Evolutionary conservation across 1,284 basidiomycete species (phyloP).

Genomic region (Irpex sp.): DNA sequence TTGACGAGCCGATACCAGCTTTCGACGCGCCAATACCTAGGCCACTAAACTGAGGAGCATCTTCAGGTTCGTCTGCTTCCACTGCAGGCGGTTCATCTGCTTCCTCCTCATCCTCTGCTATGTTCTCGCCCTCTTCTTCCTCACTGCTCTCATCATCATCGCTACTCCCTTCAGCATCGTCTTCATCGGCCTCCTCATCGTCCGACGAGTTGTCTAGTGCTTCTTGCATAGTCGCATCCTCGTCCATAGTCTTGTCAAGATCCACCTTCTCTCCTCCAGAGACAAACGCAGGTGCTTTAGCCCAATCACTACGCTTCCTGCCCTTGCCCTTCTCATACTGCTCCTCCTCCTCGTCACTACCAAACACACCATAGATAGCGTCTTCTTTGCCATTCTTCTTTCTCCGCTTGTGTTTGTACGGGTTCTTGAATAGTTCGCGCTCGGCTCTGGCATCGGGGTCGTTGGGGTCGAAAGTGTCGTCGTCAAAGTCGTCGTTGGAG

Average conservation of each 20-base stretch:
- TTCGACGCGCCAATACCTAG: constrained; percentile 17
- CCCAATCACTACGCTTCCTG: constrained; percentile 53
- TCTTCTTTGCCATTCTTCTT: constrained; percentile 67
- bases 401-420: constrained; percentile 64
- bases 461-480: constrained; percentile 36
- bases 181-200: constrained; percentile 22
- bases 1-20: constrained; percentile 29
- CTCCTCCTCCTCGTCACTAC: constrained; percentile 60
- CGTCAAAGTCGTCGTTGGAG: constrained; percentile 48
- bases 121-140: constrained; percentile 33
- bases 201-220: constrained; percentile 32
- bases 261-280: constrained; percentile 45
- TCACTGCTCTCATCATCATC: constrained; percentile 22
- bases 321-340: constrained; percentile 17
- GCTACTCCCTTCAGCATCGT: constrained; percentile 19
- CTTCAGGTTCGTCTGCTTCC: constrained; percentile 11
- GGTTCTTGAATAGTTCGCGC: constrained; percentile 74
- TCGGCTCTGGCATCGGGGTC: constrained; percentile 74
- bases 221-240: constrained; percentile 35
- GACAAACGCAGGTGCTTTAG: constrained; percentile 79
- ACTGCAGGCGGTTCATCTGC: constrained; percentile 32
- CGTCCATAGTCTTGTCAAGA: constrained; percentile 37
- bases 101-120: constrained; percentile 45
- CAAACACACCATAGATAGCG: constrained; percentile 83
- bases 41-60: constrained; percentile 1